A percentile compares a stretch with the other conserved stretches of the same genome.
These are phyloP conservation scores for Diplocarpon mali DNA, from an alignment of 2,329 filamentous ascomycete genomes.

Conservation along the genomic window DNA sequence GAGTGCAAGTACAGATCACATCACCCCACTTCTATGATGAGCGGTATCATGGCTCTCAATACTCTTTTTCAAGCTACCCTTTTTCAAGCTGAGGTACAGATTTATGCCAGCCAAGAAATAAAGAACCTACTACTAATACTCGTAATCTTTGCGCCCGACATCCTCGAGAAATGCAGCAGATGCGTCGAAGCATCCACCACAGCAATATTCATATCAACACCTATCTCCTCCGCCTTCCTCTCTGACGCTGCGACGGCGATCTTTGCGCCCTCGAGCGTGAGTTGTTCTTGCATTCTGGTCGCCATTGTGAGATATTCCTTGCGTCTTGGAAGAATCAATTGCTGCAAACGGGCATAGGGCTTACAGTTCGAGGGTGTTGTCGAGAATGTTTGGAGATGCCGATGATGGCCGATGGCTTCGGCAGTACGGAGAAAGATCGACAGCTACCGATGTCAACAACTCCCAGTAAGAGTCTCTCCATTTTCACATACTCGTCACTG, in stretches of 20 bases:
- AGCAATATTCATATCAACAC: conserved; percentile 23
- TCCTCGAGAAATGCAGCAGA: conserved; percentile 20
- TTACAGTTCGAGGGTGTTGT: too few relatives aligned
- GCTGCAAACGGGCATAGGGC: too few relatives aligned
- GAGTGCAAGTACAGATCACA: neutral
- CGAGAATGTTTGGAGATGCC: too few relatives aligned
- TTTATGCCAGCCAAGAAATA: neutral
- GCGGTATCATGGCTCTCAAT: neutral
- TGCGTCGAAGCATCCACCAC: conserved; percentile 23
- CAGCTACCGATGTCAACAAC: too few relatives aligned
- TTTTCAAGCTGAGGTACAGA: neutral
- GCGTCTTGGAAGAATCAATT: too few relatives aligned
- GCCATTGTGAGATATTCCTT: neutral
- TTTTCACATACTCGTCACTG: too few relatives aligned
- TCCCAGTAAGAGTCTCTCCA: too few relatives aligned
- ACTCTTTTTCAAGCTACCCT: neutral
- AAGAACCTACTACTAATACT: conserved; percentile 14
- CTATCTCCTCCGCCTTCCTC: conserved; percentile 17
- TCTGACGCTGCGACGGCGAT: conserved; percentile 20
- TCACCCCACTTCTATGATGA: neutral
- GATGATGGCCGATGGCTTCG: too few relatives aligned
- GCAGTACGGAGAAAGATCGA: too few relatives aligned
- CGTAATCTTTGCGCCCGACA: conserved; percentile 21
- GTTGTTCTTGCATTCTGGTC: conserved; percentile 16
- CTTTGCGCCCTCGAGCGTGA: conserved; percentile 21